phyloP scores from a whole-genome alignment of 169 alveolate species.

The Plasmodium vinckei region DNA sequence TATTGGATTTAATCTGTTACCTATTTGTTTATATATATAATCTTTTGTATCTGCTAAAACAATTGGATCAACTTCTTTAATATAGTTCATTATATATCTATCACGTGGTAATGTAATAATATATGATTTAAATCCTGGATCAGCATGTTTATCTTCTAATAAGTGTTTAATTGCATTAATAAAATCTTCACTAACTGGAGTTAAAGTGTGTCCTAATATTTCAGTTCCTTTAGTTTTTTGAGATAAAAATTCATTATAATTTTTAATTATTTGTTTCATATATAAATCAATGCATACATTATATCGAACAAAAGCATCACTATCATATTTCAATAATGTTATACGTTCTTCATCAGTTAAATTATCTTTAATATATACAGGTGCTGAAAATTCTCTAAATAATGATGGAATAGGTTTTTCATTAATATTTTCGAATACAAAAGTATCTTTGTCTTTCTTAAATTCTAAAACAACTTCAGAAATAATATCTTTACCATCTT shows the following conservation, averaged over 20 bases:
- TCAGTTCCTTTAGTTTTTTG: conserved; percentile 9
- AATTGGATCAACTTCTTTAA: conserved; percentile 53
- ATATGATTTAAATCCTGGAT: conserved; percentile 69
- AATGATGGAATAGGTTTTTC: conserved; percentile 91
- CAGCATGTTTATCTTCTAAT: conserved; percentile 56
- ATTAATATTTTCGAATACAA: conserved; percentile 79
- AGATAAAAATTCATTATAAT: conserved; percentile 45
- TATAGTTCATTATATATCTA: conserved; percentile 28
- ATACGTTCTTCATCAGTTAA: conserved; percentile 90
- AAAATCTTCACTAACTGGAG: conserved; percentile 62
- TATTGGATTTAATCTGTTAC: conserved; percentile 23
- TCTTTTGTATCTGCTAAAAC: conserved; percentile 60
- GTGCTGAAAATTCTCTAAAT: conserved; percentile 93
- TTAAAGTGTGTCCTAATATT: background rate
- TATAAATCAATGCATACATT: conserved; percentile 78
- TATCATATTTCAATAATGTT: conserved; percentile 89
- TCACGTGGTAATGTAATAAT: conserved; percentile 52
- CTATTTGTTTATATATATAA: conserved; percentile 49
- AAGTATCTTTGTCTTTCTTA: conserved; percentile 86
- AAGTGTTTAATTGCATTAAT: conserved; percentile 54
- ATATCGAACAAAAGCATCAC: conserved; percentile 88
- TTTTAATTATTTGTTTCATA: conserved; percentile 73
- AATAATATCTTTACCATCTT: conserved; percentile 81
- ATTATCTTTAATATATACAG: conserved; percentile 88
- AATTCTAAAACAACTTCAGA: conserved; percentile 79